Evolutionary conservation across 2,329 filamentous ascomycete species (phyloP), one percentile per base, ranked within the genome.

Genomic region (Arthroderma sp.): DNA sequence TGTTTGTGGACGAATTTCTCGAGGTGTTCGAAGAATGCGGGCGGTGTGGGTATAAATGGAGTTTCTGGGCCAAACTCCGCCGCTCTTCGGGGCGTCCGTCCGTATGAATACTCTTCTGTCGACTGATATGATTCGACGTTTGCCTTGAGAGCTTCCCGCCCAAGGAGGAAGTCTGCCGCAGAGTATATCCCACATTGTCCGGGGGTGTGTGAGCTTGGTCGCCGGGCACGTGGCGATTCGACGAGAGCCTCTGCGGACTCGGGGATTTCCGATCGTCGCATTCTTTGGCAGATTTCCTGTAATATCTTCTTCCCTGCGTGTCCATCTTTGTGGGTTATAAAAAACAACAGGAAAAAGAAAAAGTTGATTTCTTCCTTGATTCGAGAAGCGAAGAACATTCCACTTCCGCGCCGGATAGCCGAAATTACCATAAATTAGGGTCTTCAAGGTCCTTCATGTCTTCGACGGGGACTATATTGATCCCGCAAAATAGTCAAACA

Each of bases 21-120:
- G 64, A 65, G 32, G 59, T 53, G 39, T 54, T 60, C 22, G 61
- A 58, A 33, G 59, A 61, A 46, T 62, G 56, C 37, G 64, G 50
- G 31, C 50, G 46, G 36, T 47, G 37, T 3, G 50, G 48, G 29
- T 49, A 51, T 3, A 50, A 32, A n/a, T 47, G 48, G 30, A 51
- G 45, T 36, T 48, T 49, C 30, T 52, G 49, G 8, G 49, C 42
- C 29, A 52, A 43, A 15, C 44, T 34, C 36, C 45, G 45, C 8
- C 50, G 50, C 40, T 51, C 50, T 27, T 52, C 50, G 9, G 45
- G 45, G 6, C 49, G 47, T 11, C 37, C 28, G 15, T 52, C 50
- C 10, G 43, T 37, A 8, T 50, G 50, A n/a, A 43, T 31, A 30
- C 47, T 48, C 41, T 42, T 46, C 36, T 52, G 48, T 11, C 44